Evolutionary conservation across 129 eudicot genomes (phyloP).

Genomic region (Centaurea solstitialis): DNA sequence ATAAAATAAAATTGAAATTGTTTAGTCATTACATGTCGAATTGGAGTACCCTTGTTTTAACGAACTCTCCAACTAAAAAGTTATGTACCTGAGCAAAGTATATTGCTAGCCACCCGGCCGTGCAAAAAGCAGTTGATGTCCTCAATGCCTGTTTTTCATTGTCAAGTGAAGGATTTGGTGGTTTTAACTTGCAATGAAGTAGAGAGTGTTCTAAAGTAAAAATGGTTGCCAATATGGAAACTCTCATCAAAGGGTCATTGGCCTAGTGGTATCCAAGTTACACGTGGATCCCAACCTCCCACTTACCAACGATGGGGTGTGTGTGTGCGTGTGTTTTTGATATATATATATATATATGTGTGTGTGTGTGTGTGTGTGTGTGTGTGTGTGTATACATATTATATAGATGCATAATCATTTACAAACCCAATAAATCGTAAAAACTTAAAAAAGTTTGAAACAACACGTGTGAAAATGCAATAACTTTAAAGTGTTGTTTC

Average conservation of each 20-base stretch:
- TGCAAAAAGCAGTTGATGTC: constrained; percentile 73
- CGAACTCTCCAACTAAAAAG: neutral
- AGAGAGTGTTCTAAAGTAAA: neutral
- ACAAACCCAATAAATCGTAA: neutral
- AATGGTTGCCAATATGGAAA: constrained; percentile 8
- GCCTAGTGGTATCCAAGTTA: neutral
- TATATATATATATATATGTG: too few relatives aligned
- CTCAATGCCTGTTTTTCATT: constrained; percentile 69
- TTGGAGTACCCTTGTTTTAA: neutral
- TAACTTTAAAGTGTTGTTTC: neutral
- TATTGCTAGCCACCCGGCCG: constrained; percentile 85
- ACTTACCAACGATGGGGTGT: neutral
- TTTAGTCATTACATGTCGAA: neutral
- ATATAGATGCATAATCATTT: neutral
- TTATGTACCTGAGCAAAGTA: constrained; percentile 77
- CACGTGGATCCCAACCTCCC: neutral
- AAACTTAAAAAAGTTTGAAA: neutral
- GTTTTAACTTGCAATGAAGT: constrained; percentile 2
- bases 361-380: neutral
- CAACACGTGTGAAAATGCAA: neutral
- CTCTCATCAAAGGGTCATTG: neutral
- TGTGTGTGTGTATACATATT: neutral
- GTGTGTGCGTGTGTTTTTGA: neutral
- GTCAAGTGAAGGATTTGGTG: constrained; percentile 23
- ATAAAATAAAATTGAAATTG: neutral